Conservation (phyloP, 2,329 filamentous ascomycete genomes). For the Talaromyces sp. region DNA sequence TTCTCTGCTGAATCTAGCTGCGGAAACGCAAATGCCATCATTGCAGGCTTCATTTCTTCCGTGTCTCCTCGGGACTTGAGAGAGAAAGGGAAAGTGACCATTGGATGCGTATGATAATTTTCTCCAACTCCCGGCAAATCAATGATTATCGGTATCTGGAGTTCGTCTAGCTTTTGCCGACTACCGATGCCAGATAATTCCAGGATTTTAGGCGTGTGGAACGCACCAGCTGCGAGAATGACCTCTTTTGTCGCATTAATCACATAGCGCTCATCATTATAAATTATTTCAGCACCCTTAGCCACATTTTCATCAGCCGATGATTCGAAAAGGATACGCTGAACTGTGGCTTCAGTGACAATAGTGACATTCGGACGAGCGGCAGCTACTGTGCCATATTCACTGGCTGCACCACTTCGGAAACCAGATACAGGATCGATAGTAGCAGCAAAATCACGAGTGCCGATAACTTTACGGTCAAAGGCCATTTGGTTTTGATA, state of each 20-base stretch:
- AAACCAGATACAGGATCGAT: slow-evolving; percentile 17
- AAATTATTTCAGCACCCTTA: slow-evolving; percentile 7
- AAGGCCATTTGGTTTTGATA: slow-evolving; percentile 7
- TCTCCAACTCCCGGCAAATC: slow-evolving; percentile 55
- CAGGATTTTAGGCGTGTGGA: slow-evolving; percentile 50
- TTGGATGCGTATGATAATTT: slow-evolving; percentile 34
- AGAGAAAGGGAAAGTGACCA: slow-evolving; percentile 14
- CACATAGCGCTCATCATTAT: neutral
- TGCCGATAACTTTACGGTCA: slow-evolving; percentile 10
- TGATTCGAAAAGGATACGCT: slow-evolving; percentile 13
- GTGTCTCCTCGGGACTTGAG: slow-evolving; percentile 5
- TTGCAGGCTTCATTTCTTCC: slow-evolving; percentile 6
- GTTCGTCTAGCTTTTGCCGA: slow-evolving; percentile 35
- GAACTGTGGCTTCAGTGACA: slow-evolving; percentile 13
- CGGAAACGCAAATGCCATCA: slow-evolving; percentile 12
- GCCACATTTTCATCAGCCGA: neutral
- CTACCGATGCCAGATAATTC: slow-evolving; percentile 56
- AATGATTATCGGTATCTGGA: slow-evolving; percentile 46
- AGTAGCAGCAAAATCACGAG: slow-evolving; percentile 13
- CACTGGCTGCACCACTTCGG: slow-evolving; percentile 19
- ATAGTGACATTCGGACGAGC: slow-evolving; percentile 17
- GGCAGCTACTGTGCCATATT: slow-evolving; percentile 8
- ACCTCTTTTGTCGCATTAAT: slow-evolving; percentile 38
- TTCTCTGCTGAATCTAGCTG: slow-evolving; percentile 10
- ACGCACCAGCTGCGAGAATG: slow-evolving; percentile 46